phyloP scores from a whole-genome alignment of 768 basidiomycete genomes.

The Gloeostereum incarnatum region DNA sequence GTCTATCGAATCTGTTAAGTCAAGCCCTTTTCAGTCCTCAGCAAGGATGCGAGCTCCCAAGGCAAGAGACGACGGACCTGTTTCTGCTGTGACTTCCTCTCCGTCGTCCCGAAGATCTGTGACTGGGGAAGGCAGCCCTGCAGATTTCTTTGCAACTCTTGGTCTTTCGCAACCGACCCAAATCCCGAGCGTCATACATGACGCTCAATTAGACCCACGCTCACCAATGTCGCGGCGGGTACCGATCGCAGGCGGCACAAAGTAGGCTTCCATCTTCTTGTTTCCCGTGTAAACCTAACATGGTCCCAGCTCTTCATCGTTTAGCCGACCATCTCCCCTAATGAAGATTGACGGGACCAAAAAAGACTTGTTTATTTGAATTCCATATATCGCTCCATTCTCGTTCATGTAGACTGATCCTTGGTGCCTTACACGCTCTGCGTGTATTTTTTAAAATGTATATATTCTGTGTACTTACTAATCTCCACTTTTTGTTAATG shows the following conservation, averaged over 20 bases:
- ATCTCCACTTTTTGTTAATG: neutral
- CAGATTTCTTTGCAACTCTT: neutral
- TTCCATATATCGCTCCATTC: neutral
- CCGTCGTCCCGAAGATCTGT: neutral
- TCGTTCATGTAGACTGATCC: neutral
- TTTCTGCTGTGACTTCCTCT: neutral
- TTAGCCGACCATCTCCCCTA: neutral
- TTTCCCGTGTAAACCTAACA: neutral
- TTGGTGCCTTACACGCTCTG: neutral
- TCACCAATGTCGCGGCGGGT: slow-evolving; percentile 1
- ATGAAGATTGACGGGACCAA: neutral
- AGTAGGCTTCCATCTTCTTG: slow-evolving; percentile 1
- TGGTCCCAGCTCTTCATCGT: neutral
- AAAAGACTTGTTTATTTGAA: neutral
- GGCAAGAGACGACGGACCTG: neutral
- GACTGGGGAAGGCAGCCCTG: neutral
- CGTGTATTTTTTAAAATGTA: neutral
- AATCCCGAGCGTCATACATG: neutral
- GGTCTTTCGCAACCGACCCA: slow-evolving; percentile 3
- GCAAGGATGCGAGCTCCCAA: neutral
- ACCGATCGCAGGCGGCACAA: neutral
- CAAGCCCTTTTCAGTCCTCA: slow-evolving; percentile 5
- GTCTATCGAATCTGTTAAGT: neutral
- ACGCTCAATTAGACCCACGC: neutral
- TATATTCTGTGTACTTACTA: neutral